phyloP scores from a whole-genome alignment of 129 eudicot species.

The Escallonia herrerae region DNA sequence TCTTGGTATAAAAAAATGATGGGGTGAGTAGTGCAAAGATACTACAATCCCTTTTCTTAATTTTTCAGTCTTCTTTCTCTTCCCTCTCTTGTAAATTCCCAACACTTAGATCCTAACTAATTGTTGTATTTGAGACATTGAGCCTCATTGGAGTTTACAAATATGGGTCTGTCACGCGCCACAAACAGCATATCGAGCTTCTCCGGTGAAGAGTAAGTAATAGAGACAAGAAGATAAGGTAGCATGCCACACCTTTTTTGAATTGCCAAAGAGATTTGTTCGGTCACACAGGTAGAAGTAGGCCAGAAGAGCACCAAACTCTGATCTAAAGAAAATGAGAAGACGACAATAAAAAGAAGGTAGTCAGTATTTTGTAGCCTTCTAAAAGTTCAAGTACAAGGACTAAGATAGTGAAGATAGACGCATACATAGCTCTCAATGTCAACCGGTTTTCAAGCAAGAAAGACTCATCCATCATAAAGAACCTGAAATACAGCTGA shows the following conservation, averaged over 20 bases:
- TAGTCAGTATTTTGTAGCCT: background rate
- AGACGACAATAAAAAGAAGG: constrained; percentile 1
- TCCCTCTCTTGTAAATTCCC: too few species aligned
- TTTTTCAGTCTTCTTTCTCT: too few species aligned
- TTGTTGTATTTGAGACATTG: too few species aligned
- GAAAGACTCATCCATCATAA: constrained; percentile 69
- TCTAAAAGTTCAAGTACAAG: background rate
- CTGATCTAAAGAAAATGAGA: constrained; percentile 36
- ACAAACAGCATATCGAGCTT: background rate
- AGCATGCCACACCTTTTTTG: constrained; percentile 50
- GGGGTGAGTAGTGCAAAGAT: too few species aligned
- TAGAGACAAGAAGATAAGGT: background rate
- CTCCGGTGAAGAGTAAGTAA: background rate
- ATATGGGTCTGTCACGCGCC: background rate
- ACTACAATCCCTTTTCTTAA: too few species aligned
- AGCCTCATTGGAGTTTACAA: background rate
- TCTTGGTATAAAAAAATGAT: too few species aligned
- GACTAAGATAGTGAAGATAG: background rate
- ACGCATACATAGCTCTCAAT: constrained; percentile 76
- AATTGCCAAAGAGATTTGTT: constrained; percentile 68
- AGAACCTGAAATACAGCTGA: constrained; percentile 38
- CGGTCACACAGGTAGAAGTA: constrained; percentile 79
- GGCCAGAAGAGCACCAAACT: constrained; percentile 54
- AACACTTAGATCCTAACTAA: too few species aligned
- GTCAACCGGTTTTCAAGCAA: constrained; percentile 73